Evolutionary conservation across 1,139 yeast genomes (phyloP).

Genomic region (Debaryomyces singareniensis): DNA sequence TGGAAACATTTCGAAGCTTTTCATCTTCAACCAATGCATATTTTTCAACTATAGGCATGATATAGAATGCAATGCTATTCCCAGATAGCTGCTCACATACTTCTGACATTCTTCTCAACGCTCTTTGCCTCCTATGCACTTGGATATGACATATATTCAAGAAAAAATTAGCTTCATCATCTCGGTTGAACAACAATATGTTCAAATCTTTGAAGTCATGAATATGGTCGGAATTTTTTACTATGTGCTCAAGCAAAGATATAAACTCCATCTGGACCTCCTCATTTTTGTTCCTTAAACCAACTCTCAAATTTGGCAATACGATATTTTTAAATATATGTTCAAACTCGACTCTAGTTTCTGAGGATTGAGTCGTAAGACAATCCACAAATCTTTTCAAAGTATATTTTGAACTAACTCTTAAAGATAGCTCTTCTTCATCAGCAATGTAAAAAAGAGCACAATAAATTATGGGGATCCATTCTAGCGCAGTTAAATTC

Average conservation of each 20-base stretch:
- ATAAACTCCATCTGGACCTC: constrained; percentile 68
- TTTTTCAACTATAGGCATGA: constrained; percentile 80
- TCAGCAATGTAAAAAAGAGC: constrained; percentile 70
- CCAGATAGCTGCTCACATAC: constrained; percentile 41
- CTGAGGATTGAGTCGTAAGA: constrained; percentile 22
- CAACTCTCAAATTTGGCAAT: constrained; percentile 62
- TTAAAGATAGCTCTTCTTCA: constrained; percentile 70
- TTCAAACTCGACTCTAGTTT: constrained; percentile 31
- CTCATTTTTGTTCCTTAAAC: constrained; percentile 59
- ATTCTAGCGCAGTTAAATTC: constrained; percentile 47
- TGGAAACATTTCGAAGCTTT: constrained; percentile 63
- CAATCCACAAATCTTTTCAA: constrained; percentile 64
- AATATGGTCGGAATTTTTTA: constrained; percentile 43
- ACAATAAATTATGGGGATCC: constrained; percentile 75
- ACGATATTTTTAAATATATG: constrained; percentile 48
- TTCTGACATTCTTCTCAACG: constrained; percentile 53
- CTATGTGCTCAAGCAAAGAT: constrained; percentile 56
- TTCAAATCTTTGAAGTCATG: constrained; percentile 63
- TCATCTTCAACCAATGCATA: constrained; percentile 59
- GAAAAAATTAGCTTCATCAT: constrained; percentile 85
- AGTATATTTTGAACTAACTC: constrained; percentile 70
- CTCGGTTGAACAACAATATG: constrained; percentile 55
- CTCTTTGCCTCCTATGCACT: constrained; percentile 77
- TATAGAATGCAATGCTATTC: constrained; percentile 65
- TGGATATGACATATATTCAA: constrained; percentile 79